Percentiles rank a stretch among this genome's conserved stretches.
phyloP scores from a whole-genome alignment of 2,329 filamentous ascomycete species.

The Talaromyces islandicus region DNA sequence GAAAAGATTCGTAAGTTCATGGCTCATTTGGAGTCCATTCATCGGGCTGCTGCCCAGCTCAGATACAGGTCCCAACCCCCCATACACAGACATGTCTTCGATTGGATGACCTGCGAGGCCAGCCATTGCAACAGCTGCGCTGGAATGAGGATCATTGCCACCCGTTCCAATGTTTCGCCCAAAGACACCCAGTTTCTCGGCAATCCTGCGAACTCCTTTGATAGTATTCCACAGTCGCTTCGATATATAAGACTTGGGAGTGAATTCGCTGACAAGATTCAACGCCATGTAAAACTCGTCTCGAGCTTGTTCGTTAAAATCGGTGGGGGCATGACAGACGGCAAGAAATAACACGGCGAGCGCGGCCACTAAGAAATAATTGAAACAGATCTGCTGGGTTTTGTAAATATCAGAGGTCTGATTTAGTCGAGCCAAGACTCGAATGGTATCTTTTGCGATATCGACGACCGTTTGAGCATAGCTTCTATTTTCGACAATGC shows the following conservation, averaged over 20 bases:
- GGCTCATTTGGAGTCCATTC: constrained; percentile 54
- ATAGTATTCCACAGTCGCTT: constrained; percentile 61
- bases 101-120: constrained; percentile 58
- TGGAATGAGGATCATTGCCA: constrained; percentile 52
- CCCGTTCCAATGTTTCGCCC: constrained; percentile 32
- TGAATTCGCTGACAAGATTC: constrained; percentile 57
- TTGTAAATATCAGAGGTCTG: constrained; percentile 59
- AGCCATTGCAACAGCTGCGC: constrained; percentile 60
- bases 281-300: constrained; percentile 64
- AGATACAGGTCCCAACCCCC: constrained; percentile 25
- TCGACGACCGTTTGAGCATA: constrained; percentile 66
- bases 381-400: constrained; percentile 59
- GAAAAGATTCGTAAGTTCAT: constrained; percentile 58
- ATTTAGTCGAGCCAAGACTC: constrained; percentile 55
- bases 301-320: constrained; percentile 55
- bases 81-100: constrained; percentile 50
- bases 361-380: constrained; percentile 61
- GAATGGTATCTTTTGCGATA: constrained; percentile 60
- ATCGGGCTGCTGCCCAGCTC: constrained; percentile 49
- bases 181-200: constrained; percentile 54
- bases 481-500: constrained; percentile 68
- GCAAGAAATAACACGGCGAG: constrained; percentile 60
- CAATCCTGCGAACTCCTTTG: constrained; percentile 57
- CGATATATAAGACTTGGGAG: constrained; percentile 55
- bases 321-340: constrained; percentile 56